Evolutionary conservation across 805 yeast genomes (phyloP).

Genomic region (Candida maltosa): DNA sequence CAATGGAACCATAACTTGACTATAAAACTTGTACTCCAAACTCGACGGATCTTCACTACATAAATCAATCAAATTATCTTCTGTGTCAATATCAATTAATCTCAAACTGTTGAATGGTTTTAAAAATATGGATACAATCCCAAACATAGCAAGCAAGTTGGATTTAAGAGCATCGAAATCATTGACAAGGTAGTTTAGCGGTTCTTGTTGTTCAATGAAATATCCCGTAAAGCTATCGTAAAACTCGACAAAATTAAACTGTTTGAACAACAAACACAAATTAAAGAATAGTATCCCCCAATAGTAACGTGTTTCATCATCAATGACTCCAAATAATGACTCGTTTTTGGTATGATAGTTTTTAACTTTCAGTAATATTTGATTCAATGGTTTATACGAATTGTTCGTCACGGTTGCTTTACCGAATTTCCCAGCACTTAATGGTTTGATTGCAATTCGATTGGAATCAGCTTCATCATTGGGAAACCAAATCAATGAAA

Average conservation of each 20-base stretch:
- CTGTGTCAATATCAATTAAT: constrained; percentile 16
- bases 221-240: constrained; percentile 18
- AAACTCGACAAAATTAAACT: constrained; percentile 22
- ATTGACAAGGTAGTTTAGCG: background rate
- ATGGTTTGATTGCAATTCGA: too few relatives aligned
- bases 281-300: constrained; percentile 19
- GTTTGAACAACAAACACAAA: constrained; percentile 21
- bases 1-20: constrained; percentile 16
- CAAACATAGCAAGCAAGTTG: constrained; percentile 21
- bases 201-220: background rate
- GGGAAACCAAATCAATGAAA: constrained; percentile 13
- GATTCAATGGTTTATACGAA: constrained; percentile 12
- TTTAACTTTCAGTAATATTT: constrained; percentile 19
- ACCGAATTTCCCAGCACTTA: constrained; percentile 1
- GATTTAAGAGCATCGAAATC: constrained; percentile 10
- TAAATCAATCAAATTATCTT: constrained; percentile 16
- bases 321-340: constrained; percentile 8
- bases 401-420: constrained; percentile 1
- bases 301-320: constrained; percentile 19
- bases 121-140: constrained; percentile 20
- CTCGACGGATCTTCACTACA: constrained; percentile 13
- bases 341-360: constrained; percentile 21
- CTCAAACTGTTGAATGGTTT: constrained; percentile 28
- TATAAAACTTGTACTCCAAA: constrained; percentile 15
- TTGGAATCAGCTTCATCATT: constrained; percentile 7